Base-by-base conservation (phyloP, 805 yeast genomes). In the Naumovozyma baii region DNA sequence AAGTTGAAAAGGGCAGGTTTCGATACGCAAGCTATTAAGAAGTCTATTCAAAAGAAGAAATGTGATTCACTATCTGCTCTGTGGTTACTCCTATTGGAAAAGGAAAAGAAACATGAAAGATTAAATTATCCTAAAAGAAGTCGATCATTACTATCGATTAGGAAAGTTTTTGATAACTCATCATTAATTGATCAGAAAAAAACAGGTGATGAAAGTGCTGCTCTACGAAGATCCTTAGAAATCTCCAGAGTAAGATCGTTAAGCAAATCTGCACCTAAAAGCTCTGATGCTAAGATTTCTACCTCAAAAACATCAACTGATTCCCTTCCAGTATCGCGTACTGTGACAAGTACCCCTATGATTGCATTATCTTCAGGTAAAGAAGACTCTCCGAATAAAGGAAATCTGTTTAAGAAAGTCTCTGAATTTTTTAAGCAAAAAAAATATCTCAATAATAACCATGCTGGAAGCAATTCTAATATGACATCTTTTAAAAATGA, bases 31-130 rank as follows among this genome's bases (percentile, higher is more conserved):
- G 59, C 69, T 1, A 62, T 87, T 25, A 76, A 74, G 47, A 64
- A 71, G 7, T 73, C 82, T 20, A 77, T 86, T 3, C 51, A 62
- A 20, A 68, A 71, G 41, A 70, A 72, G 35, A 76, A 79, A 41
- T 74, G 84, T 60, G 92, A 83, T 58, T 67, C 85, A 0, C 62
- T 83, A 13, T 75, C 83, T 12, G 95, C 90, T 0, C 68, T 80
- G 41, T 86, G 88, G 80, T 78, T 78, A 34, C 63, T 85, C 15
- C 59, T 78, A 14, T 59, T 80, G 20, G 85, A 82, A 39, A 59
- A 62, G 28, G 69, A 67, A 38, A 59, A 47, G 35, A 57, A 54
- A 37, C 47, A 51, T 28, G 63, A 63, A 31, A 54, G 47, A 4
- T 46, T 51, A 15, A 60, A 55, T 35, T 52, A 51, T 38, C 62